Percentiles rank a stretch among this genome's conserved stretches.
Evolutionary conservation across 78 protist species (phyloP).

Genomic region (Salpingoeca rosetta): DNA sequence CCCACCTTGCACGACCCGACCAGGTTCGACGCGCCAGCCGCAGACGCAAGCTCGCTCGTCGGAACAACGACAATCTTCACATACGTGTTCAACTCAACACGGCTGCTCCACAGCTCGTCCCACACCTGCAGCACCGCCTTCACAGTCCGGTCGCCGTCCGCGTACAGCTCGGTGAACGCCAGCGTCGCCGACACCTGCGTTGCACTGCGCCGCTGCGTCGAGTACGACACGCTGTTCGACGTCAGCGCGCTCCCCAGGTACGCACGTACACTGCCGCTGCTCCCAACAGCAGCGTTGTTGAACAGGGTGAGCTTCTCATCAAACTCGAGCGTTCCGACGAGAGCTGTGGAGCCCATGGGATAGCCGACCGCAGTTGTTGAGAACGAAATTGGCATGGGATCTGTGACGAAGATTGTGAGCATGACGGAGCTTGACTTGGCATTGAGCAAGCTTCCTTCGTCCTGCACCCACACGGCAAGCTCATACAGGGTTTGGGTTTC

Average conservation of each 20-base stretch:
- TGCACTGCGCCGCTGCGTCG: neutral
- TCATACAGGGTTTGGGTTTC: neutral
- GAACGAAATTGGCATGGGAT: too few species aligned
- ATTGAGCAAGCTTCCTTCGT: too few species aligned
- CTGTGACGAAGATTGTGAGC: too few species aligned
- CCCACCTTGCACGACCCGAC: neutral
- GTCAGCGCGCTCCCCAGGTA: neutral
- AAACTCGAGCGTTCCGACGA: neutral
- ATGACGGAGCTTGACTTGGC: too few species aligned
- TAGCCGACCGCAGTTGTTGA: neutral
- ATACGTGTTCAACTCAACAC: neutral
- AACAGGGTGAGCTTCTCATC: neutral
- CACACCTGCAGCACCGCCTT: neutral
- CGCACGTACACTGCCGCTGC: neutral
- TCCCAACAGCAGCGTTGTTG: neutral
- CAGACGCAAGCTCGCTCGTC: neutral
- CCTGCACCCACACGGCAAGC: neutral
- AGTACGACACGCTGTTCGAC: neutral
- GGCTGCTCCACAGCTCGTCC: neutral
- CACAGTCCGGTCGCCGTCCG: too few species aligned
- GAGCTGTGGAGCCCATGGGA: neutral
- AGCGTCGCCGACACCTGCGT: neutral
- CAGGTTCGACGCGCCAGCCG: neutral
- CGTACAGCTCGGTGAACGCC: neutral
- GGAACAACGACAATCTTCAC: neutral